Evolutionary conservation across 2,329 filamentous ascomycete genomes (phyloP).

Genomic region (Chalaropsis ovoidea): DNA sequence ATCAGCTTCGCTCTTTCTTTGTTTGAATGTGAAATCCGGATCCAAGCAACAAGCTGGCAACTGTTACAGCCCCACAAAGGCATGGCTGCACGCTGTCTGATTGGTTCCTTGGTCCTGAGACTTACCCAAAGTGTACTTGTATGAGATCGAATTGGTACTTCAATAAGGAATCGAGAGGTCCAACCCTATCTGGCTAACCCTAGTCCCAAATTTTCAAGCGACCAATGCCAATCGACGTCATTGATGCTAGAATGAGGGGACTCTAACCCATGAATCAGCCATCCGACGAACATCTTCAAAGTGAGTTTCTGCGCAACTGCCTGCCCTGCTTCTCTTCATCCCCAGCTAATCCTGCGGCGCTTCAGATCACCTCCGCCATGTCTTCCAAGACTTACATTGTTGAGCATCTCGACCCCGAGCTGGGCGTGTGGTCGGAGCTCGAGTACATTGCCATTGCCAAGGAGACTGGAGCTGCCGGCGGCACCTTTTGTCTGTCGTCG

Average conservation of each 20-base stretch:
- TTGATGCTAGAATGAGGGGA: neutral
- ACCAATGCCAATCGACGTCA: conserved; percentile 5
- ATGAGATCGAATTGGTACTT: neutral
- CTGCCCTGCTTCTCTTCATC: neutral
- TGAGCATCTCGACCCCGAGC: conserved; percentile 89
- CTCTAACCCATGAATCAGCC: neutral
- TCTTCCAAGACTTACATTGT: conserved; percentile 64
- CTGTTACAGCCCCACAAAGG: neutral
- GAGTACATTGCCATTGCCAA: conserved; percentile 82
- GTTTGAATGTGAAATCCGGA: neutral
- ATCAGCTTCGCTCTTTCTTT: neutral
- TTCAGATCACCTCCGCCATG: neutral
- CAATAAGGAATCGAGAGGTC: neutral
- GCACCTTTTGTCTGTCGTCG: conserved; percentile 72
- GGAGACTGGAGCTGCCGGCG: conserved; percentile 59
- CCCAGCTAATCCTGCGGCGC: neutral
- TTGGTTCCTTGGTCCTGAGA: neutral
- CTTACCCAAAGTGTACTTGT: neutral
- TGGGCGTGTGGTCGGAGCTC: conserved; percentile 86
- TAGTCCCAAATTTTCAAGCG: neutral
- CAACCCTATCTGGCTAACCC: conserved; percentile 12
- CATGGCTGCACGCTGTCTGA: neutral
- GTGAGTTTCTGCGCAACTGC: neutral
- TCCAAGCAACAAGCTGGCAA: conserved; percentile 7
- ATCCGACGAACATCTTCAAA: neutral